Percentiles rank a stretch among this genome's conserved stretches.
Evolutionary conservation across 305 asterid genomes (phyloP).

Genomic region (Fraxinus xanthoxyloides): DNA sequence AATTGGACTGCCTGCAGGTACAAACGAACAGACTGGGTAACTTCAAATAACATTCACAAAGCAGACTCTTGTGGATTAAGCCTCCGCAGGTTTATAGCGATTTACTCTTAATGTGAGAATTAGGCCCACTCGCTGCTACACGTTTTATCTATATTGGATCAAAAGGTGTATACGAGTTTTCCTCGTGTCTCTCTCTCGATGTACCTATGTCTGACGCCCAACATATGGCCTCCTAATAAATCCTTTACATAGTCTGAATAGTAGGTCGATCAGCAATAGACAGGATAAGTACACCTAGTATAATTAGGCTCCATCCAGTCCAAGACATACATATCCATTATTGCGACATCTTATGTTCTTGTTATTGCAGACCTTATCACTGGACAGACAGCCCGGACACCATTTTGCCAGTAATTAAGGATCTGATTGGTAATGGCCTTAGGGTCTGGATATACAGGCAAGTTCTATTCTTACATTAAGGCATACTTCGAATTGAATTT

Average conservation of each 20-base stretch:
- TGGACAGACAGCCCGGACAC: slow-evolving; percentile 36
- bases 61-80: not conserved
- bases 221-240: not conserved
- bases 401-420: slow-evolving; percentile 31
- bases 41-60: not conserved
- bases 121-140: not conserved
- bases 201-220: not conserved
- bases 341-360: not conserved
- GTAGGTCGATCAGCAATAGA: not conserved
- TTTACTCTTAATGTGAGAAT: not conserved
- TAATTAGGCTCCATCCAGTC: not conserved
- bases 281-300: not conserved
- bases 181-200: not conserved
- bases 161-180: not conserved
- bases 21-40: not conserved
- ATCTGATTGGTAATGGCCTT: slow-evolving; percentile 31
- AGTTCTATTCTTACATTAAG: not conserved
- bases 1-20: slow-evolving; percentile 31
- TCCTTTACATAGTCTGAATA: not conserved
- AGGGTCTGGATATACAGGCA: slow-evolving; percentile 34
- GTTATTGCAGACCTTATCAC: not conserved
- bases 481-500: not conserved
- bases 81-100: not conserved
- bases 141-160: not conserved
- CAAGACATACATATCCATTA: not conserved